These are phyloP conservation scores for Lactarius trivialis DNA, from an alignment of 768 basidiomycete genomes.

Conservation along the genomic window DNA sequence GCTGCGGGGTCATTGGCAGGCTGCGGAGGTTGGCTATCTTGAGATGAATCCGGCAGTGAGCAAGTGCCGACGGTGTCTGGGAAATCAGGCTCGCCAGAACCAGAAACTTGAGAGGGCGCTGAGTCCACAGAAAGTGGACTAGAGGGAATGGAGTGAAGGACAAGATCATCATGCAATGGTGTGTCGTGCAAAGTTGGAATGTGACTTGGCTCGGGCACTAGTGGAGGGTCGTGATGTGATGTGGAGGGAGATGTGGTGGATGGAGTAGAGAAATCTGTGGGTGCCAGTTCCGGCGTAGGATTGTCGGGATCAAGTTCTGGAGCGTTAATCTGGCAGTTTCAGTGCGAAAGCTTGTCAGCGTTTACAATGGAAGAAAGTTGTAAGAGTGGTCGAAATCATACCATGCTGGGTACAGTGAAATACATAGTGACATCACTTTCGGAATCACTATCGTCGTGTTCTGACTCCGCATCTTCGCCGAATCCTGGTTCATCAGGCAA, in stretches of 20 bases:
- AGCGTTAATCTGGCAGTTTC: neutral
- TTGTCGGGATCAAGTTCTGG: neutral
- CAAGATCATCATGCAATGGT: slow-evolving; percentile 1
- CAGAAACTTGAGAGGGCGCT: neutral
- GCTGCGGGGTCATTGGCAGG: neutral
- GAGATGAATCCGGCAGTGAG: neutral
- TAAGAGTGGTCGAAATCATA: slow-evolving; percentile 2
- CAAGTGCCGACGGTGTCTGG: neutral
- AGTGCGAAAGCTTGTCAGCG: slow-evolving; percentile 12
- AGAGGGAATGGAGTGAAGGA: slow-evolving; percentile 2
- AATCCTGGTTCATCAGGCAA: neutral
- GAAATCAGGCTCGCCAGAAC: neutral
- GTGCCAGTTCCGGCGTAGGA: neutral
- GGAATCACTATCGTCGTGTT: neutral
- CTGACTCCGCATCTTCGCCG: neutral
- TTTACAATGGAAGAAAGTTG: slow-evolving; percentile 10
- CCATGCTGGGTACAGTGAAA: slow-evolving; percentile 5
- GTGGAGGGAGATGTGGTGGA: neutral
- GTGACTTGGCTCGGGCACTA: neutral
- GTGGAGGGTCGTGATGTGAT: neutral
- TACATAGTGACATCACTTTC: neutral
- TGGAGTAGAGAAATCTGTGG: neutral
- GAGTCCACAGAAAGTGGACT: neutral
- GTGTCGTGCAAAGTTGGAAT: neutral
- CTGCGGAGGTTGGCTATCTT: neutral